Evolutionary conservation across 805 yeast genomes (phyloP), one percentile per base, ranked within the genome.

Genomic region (Ascoidea rubescens): DNA sequence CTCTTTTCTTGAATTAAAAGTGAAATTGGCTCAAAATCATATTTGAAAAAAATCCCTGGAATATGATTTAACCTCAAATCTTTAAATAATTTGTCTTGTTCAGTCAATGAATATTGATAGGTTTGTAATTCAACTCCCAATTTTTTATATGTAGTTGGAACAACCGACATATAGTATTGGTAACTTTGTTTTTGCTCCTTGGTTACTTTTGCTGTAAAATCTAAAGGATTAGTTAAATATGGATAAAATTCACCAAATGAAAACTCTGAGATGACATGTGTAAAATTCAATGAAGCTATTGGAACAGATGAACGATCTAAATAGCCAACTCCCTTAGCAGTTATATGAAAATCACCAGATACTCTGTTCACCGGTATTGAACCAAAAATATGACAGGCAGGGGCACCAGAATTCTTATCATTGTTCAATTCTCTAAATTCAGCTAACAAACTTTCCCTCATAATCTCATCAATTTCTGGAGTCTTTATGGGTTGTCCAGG

Each of bases 211-310:
- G 79, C 84, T 0, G 91, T 82, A 48, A 72, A 73, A 64, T 93
- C 98, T 56, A 93, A 73, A n/a, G 96, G 95, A 62, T 91, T 91
- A 58, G 83, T 75, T 56, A 90, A 73, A 59, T 77, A 84, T 3
- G 99, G 97, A 62, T 80, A 89, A 65, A 84, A 89, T 44, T 80
- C 87, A 12, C 99, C 99, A 67, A 82, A 91, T 8, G 97, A 88
- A 56, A 89, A 78, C 65, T 91, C 98, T 54, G 78, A 78, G 54
- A 93, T 82, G 5, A 79, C 79, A 66, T 93, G 99, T 0, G 96
- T 77, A 63, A 91, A 84, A 62, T 91, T 86, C 54, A 87, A 67
- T 28, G 73, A 67, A 45, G 78, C 78, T 5, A 61, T 42, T 0
- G 77, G 78, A 8, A 74, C 71, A 47, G 67, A 66, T 48, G 77